phyloP scores from a whole-genome alignment of 768 basidiomycete genomes.

The Suillus sp. region DNA sequence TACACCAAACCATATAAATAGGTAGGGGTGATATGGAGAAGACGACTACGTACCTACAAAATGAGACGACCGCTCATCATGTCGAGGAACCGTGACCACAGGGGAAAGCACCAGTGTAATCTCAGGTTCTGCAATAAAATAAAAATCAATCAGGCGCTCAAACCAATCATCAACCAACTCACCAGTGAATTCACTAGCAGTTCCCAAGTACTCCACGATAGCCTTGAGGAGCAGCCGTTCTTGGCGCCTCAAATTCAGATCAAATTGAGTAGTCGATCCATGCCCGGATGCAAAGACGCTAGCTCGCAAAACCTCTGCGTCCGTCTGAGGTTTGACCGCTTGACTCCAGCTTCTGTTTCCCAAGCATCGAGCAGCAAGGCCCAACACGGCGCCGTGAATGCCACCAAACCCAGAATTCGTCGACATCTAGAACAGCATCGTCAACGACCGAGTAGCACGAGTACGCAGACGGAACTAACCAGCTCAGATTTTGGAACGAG shows the following conservation, averaged over 20 bases:
- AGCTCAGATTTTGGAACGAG: conserved; percentile 76
- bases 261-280: conserved; percentile 58
- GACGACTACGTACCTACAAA: conserved; percentile 52
- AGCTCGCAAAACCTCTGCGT: conserved; percentile 61
- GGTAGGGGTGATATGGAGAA: too few species aligned
- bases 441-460: conserved; percentile 2
- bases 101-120: conserved; percentile 74
- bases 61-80: conserved; percentile 58
- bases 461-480: conserved; percentile 37
- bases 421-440: conserved; percentile 42
- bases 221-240: conserved; percentile 62
- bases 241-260: conserved; percentile 53
- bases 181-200: conserved; percentile 74
- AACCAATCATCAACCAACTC: conserved; percentile 12
- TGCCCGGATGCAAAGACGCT: conserved; percentile 56
- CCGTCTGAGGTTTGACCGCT: conserved; percentile 61
- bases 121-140: conserved; percentile 55
- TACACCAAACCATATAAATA: conserved; percentile 24
- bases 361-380: conserved; percentile 72
- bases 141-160: not conserved
- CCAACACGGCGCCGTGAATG: conserved; percentile 77
- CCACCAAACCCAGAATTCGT: conserved; percentile 81
- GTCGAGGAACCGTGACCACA: conserved; percentile 55
- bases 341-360: conserved; percentile 59
- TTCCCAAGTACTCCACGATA: conserved; percentile 67